Conservation (phyloP, 306 rosid genomes). For the Cicer bijugum region DNA sequence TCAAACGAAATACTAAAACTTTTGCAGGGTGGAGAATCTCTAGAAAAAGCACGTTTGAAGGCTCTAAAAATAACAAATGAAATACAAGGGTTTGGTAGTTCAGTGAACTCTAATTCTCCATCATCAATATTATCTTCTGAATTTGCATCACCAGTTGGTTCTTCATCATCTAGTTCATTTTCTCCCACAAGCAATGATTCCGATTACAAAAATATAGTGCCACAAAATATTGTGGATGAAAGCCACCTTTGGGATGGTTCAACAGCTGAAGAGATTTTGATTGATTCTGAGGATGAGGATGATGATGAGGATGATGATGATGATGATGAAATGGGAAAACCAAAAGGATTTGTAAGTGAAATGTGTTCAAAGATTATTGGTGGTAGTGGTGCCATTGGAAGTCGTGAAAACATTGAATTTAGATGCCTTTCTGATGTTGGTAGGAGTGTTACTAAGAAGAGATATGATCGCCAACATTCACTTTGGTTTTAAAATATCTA, state of each 20-base stretch:
- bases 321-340: conserved; percentile 45
- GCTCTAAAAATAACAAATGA: conserved; percentile 75
- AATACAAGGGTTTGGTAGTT: conserved; percentile 78
- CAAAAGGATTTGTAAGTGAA: conserved; percentile 51
- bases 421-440: conserved; percentile 66
- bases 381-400: not conserved
- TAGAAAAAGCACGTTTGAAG: conserved; percentile 64
- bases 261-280: conserved; percentile 51
- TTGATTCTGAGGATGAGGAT: conserved; percentile 38
- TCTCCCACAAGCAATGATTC: conserved; percentile 46
- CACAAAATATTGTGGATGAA: conserved; percentile 28
- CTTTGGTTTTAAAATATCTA: conserved; percentile 50
- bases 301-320: not conserved
- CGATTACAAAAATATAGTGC: conserved; percentile 20
- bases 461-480: conserved; percentile 55
- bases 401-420: conserved; percentile 43
- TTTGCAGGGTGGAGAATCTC: conserved; percentile 50
- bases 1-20: conserved; percentile 63
- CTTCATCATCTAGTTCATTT: conserved; percentile 57
- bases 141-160: conserved; percentile 35
- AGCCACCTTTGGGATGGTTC: conserved; percentile 53
- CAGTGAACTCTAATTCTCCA: conserved; percentile 36
- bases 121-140: conserved; percentile 38
- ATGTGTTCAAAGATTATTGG: conserved; percentile 60
- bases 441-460: conserved; percentile 44